Evolutionary conservation across 441 rosid genomes (phyloP), one percentile per base, ranked within the genome.

Genomic region (Pelargonium myrrhifolium): DNA sequence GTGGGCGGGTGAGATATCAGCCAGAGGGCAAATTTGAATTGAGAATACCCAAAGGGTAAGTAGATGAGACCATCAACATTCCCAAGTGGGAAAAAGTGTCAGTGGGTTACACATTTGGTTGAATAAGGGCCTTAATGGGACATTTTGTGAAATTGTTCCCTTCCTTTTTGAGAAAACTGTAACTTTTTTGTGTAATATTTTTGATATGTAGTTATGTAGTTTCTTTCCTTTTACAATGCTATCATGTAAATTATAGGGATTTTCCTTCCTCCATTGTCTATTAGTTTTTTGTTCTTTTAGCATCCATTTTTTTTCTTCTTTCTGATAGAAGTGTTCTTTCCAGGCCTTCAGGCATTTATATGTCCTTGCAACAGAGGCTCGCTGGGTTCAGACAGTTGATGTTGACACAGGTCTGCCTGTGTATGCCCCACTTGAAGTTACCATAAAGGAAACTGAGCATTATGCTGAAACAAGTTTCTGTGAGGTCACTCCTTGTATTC

Each of bases 281-380:
- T 56, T 47, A n/a, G 47, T 68, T 43, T 65, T 69, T 42, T 65
- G 35, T 65, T 49, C 68, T 63, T 68, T 65, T 64, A 68, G 45
- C 42, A 26, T 47, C 56, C 15, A 67, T 43, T 45, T 59, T 22
- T 73, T 22, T 64, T 40, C 18, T 26, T 61, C 65, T 68, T 15
- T 26, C 67, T 70, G 21, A 60, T 64, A 68, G 65, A 67, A 70
- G 28, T 71, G 59, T 65, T 11, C 31, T 10, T 31, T 78, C 61
- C 83, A 94, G 99, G 99, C 98, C 72, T 90, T 94, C 83, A 86
- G 99, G 83, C 98, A 94, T 84, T 79, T 94, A 61, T 92, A 94
- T 69, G 99, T 94, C 72, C 97, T 94, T 55, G 97, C 98, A 62
- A 82, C 96, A 8, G 99, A 94, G 77, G 94, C 93, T 81, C 97